Base-by-base conservation (phyloP, 1,139 yeast genomes). In the Taphrina confusa region DNA sequence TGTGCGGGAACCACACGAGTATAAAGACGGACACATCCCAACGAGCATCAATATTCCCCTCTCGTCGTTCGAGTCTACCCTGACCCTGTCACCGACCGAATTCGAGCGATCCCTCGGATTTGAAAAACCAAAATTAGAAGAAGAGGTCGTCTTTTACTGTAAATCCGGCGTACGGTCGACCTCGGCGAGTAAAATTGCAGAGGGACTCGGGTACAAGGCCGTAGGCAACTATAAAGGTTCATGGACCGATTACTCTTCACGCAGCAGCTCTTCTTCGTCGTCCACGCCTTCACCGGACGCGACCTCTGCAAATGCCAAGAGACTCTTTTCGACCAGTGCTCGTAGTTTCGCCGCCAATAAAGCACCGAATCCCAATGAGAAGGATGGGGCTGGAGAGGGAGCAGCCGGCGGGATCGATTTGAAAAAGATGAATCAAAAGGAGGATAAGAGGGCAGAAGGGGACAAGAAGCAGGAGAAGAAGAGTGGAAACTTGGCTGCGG, bases 31-130 rank as follows among this genome's bases (percentile, higher is more conserved):
- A 27, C 90, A 89, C 70, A 86, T 92, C 68, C 97, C 97, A 28
- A 80, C 82, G 28, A 85, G 98, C 12, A 74, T 90, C 65, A 92
- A 92, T 71, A 80, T 92, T 62, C 98, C 98, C 18, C 85, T 84
- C 75, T 90, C 89, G 70, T 83, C 95, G 5, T 82, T 91, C 14
- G 97, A 97, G 0, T 96, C 96, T n/a, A 97, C 97, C 0, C 78
- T 92, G 65, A 89, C 87, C 60, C 79, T 92, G 62, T 75, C 84
- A 1, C 78, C 80, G 5, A 95, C 87, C 59, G 96, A 88, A 66
- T 92, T 94, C 69, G 79, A 82, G 67, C 87, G 86, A 39, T 77
- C 81, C 59, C 90, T 91, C 74, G 92, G 95, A 14, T 84, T 90
- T 69, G 78, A 77, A n/a, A 92, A 92, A 75, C 98, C 98, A 2